Base-by-base conservation (phyloP, 2,329 filamentous ascomycete genomes). In the Tympanopsis confertula region DNA sequence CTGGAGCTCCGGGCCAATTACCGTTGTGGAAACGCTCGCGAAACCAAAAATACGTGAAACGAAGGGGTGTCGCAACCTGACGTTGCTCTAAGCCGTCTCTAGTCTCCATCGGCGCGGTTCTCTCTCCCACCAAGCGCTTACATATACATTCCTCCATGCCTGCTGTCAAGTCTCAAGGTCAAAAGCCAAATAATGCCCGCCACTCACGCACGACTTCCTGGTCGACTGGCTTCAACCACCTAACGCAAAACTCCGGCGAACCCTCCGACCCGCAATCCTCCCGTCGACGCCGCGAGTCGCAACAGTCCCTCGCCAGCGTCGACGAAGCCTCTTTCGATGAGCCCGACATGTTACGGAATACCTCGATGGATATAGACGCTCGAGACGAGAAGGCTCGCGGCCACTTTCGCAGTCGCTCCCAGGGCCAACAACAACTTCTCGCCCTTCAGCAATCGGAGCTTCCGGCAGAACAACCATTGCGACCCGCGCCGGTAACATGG, bases 401-500 rank as follows among this genome's bases (percentile, higher is more conserved):
- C 15, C 30, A 33, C 17, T 10, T 15, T 15, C 30, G 30, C 15
- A 10, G 30, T 10, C 30, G 30, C 30, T 33, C 30, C 30, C 12
- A 13, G 15, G 30, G 12, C 12, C 30, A 33, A 15, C 12, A 13
- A 15, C 7, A 33, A 7, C 22, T 26, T 7, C 22, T n/a, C 22
- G 22, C n/a, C n/a, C 22, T 26, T 26, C 22, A 26, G 7, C 22
- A 7, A n/a, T 26, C 22, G 22, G n/a, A 7, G 7, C n/a, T n/a
- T 26, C 7, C n/a, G 22, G 22, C 22, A 10, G 22, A 7, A n/a
- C n/a, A 7, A n/a, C 22, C 22, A n/a, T 26, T 26, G n/a, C 30
- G 30, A 7, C 30, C 30, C 15, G 30, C 37, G 3, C 53, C 70
- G 1, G 73, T 83, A 30, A 75, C 78, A 44, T 87, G 82, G 83